phyloP scores from a whole-genome alignment of 2,329 filamentous ascomycete species.

The Cordyceps javanica region DNA sequence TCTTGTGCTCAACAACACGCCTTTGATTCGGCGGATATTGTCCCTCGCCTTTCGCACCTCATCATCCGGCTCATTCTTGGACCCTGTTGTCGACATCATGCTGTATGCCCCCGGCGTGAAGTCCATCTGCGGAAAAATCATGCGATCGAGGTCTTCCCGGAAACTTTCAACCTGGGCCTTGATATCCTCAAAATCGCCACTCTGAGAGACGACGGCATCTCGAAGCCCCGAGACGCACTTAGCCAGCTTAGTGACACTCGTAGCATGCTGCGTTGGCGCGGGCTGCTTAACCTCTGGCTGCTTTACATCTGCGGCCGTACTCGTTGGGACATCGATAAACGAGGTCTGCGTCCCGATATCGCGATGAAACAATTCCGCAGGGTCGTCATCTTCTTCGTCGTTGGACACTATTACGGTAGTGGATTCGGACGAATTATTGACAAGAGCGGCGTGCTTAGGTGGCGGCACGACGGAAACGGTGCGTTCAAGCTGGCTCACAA shows the following conservation, averaged over 20 bases:
- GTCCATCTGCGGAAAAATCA: constrained; percentile 42
- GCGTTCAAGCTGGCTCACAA: constrained; percentile 46
- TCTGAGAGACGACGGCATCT: constrained; percentile 37
- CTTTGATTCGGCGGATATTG: constrained; percentile 74
- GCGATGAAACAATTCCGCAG: constrained; percentile 74
- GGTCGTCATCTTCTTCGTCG: constrained; percentile 49
- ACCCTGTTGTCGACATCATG: constrained; percentile 32
- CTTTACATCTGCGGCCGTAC: background rate
- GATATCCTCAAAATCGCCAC: constrained; percentile 44
- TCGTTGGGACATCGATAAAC: constrained; percentile 16
- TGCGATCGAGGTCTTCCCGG: constrained; percentile 57
- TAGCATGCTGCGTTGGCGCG: constrained; percentile 32
- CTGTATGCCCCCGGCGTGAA: constrained; percentile 30
- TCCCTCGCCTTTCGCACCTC: constrained; percentile 67
- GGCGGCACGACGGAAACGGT: constrained; percentile 57
- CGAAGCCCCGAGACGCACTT: constrained; percentile 37
- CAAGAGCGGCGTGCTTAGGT: constrained; percentile 11
- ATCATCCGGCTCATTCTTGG: constrained; percentile 53
- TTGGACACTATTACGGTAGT: background rate
- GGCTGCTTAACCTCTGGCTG: constrained; percentile 14
- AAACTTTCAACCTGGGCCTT: constrained; percentile 51
- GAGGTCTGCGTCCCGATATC: constrained; percentile 77
- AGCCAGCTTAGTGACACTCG: constrained; percentile 37
- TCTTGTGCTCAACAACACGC: constrained; percentile 66
- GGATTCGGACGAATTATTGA: constrained; percentile 14